phyloP scores from a whole-genome alignment of 306 rosid genomes.

The Quercus parvula region DNA sequence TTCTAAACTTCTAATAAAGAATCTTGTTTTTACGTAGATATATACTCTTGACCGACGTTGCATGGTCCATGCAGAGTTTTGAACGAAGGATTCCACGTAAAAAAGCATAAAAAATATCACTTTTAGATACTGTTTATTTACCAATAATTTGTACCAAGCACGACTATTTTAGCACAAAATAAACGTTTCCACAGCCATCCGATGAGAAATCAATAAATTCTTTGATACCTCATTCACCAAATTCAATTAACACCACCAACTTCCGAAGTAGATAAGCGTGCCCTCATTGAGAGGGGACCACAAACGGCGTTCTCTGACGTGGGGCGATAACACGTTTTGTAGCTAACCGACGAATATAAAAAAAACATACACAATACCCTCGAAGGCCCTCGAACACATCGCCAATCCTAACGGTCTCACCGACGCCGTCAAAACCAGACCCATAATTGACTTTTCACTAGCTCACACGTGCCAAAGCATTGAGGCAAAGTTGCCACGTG shows the following conservation, averaged over 20 bases:
- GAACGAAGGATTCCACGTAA: no score
- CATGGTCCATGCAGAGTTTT: no score
- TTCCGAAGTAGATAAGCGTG: constrained; percentile 1
- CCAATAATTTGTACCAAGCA: background rate
- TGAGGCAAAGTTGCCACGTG: background rate
- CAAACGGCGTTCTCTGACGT: constrained; percentile 26
- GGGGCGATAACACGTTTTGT: constrained; percentile 10
- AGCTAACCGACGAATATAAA: background rate
- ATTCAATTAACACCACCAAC: constrained; percentile 17
- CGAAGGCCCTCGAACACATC: constrained; percentile 6
- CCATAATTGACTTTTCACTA: constrained; percentile 7
- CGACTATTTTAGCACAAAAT: background rate
- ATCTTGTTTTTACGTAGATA: no score
- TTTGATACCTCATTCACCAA: constrained; percentile 3
- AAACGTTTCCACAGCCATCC: background rate
- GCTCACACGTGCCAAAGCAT: background rate
- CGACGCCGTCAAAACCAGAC: background rate
- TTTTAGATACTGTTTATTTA: background rate
- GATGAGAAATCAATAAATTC: background rate
- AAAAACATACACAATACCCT: background rate
- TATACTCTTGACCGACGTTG: no score
- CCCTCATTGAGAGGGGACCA: constrained; percentile 5
- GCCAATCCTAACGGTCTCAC: constrained; percentile 3
- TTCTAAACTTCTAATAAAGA: no score
- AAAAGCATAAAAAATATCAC: rapidly evolving